Evolutionary conservation across 83 land plant species (phyloP).

Genomic region (Thuja plicata): DNA sequence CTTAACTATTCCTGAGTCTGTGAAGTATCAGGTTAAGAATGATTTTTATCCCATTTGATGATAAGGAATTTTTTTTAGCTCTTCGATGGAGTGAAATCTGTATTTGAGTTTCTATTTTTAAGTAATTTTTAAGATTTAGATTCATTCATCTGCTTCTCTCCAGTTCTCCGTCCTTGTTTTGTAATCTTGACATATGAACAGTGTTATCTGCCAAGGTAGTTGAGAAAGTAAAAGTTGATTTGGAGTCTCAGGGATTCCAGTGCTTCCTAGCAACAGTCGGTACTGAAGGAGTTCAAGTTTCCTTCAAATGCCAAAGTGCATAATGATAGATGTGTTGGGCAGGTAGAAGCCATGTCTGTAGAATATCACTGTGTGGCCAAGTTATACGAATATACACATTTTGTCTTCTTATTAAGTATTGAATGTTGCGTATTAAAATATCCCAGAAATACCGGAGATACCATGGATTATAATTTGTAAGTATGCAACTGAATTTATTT

Average conservation of each 20-base stretch:
- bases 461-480: background rate
- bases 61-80: background rate
- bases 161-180: background rate
- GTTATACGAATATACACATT: background rate
- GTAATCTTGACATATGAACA: constrained; percentile 21
- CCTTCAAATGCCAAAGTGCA: constrained; percentile 7
- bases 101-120: background rate
- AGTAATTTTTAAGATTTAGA: background rate
- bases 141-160: background rate
- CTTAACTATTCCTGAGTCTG: background rate
- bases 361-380: background rate
- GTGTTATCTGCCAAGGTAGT: constrained; percentile 44
- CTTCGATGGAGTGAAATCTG: background rate
- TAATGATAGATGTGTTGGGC: background rate
- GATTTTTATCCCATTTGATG: no score
- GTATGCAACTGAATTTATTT: background rate
- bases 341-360: background rate
- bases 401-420: background rate
- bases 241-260: constrained; percentile 61
- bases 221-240: constrained; percentile 46
- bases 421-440: background rate
- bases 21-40: no score
- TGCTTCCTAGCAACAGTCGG: constrained; percentile 53
- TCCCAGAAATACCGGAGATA: background rate
- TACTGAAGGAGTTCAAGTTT: constrained; percentile 58